Evolutionary conservation across 352 stramenopile species (phyloP).

Genomic region (Phytophthora boehmeriae): DNA sequence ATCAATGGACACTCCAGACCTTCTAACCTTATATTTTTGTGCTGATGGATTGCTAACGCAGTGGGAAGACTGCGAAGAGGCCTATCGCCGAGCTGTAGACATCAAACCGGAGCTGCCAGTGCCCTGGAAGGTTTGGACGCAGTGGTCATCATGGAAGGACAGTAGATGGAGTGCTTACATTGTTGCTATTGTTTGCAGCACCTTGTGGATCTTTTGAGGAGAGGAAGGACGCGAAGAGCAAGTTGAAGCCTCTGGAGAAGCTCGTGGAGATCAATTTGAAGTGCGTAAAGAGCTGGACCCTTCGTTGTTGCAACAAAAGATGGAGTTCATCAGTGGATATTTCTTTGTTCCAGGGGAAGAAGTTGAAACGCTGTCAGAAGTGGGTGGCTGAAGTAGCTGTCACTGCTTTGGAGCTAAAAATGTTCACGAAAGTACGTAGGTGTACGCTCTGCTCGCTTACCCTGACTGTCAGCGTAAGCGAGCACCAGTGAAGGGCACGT

Average conservation of each 20-base stretch:
- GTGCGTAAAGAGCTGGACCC: conserved; percentile 22
- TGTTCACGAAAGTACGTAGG: conserved; percentile 46
- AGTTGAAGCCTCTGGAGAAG: conserved; percentile 73
- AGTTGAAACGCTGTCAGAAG: conserved; percentile 82
- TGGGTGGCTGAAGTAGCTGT: conserved; percentile 71
- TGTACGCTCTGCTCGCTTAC: not conserved
- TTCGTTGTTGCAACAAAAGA: not conserved
- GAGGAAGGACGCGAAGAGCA: conserved; percentile 55
- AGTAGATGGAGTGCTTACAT: too few species aligned
- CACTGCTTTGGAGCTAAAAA: conserved; percentile 58
- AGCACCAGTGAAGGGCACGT: conserved; percentile 1
- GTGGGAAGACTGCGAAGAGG: conserved; percentile 75
- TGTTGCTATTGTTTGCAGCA: conserved; percentile 39
- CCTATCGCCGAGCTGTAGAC: conserved; percentile 64
- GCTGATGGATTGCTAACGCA: conserved; percentile 16
- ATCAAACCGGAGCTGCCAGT: conserved; percentile 76
- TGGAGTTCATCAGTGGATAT: conserved; percentile 2
- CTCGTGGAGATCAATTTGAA: conserved; percentile 72
- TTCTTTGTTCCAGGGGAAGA: conserved; percentile 54
- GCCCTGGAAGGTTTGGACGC: conserved; percentile 72
- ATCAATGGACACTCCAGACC: not conserved
- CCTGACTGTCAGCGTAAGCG: too few species aligned
- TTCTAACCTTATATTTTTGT: not conserved
- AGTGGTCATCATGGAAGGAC: too few species aligned
- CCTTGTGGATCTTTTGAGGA: conserved; percentile 80